Evolutionary conservation across 495 filamentous ascomycete genomes (phyloP), one percentile per base, ranked within the genome.

Genomic region (Aspergillus biplanus): DNA sequence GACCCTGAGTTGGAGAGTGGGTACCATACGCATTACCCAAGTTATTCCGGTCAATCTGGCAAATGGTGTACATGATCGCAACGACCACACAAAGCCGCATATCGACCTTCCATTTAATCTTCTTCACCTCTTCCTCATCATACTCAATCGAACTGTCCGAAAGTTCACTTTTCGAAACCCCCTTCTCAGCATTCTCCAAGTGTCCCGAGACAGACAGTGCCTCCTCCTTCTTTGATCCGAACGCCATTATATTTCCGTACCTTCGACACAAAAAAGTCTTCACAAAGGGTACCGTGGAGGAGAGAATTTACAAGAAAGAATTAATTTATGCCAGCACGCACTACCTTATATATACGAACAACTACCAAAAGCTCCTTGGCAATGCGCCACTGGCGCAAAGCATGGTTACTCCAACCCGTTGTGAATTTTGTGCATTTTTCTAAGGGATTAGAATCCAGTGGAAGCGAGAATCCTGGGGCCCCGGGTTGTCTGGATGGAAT

Each of bases 51-150:
- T 63, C 61, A 21, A 63, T 63, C 15, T 58, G 61, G 16, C 61
- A 63, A 44, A 63, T 42, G 6, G 61, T 63, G 13, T 63, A 63
- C 61, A 63, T 63, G 46, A 63, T 18, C 7, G 44, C 52, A 9
- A 58, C 61, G 5, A 63, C 61, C 0, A 63, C 42, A 52, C 54
- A 63, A 3, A 63, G 46, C 4, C 61, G 18, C 0, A 57, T 7
- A 34, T 63, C 61, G 46, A 63, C 56, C 47, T 58, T 58, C 46
- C 52, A 47, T 56, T 63, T 63, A 46, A 63, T 58, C 12, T 46
- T 15, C 47, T 63, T 63, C 42, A 63, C 53, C 1, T 35, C 47
- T 0, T 27, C 61, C 27, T 63, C 54, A 34, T 58, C 54, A 12
- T 63, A 63, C 32, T 63, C 42, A 0, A 63, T 16, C 0, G 44